These are phyloP conservation scores for Hypoxylon crocopeplum DNA, from an alignment of 495 filamentous ascomycete genomes.

Conservation along the genomic window DNA sequence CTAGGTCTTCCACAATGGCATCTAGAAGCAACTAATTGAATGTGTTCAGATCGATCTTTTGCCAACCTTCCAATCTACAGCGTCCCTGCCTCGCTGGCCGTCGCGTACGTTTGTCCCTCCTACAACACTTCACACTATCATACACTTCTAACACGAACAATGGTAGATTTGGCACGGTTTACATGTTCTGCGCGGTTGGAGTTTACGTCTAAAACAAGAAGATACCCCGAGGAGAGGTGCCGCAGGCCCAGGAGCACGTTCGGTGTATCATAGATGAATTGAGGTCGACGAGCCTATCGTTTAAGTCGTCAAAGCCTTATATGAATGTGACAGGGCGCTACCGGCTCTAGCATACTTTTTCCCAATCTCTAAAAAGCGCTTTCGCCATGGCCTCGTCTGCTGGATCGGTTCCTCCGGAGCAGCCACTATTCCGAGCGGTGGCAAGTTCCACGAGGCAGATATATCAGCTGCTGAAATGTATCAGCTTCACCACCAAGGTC, in stretches of 20 bases:
- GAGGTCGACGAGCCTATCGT: constrained; percentile 22
- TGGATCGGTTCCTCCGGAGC: constrained; percentile 25
- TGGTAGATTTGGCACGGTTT: constrained; percentile 90
- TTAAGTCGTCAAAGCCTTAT: constrained; percentile 10
- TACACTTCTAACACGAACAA: constrained; percentile 33
- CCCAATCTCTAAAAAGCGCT: background rate
- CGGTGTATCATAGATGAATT: constrained; percentile 53
- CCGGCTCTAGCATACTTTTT: background rate
- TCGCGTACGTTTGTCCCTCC: constrained; percentile 75
- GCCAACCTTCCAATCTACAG: constrained; percentile 78
- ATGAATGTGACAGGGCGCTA: constrained; percentile 22
- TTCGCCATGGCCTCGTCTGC: constrained; percentile 17
- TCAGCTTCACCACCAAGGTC: constrained; percentile 79
- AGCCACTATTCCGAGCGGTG: constrained; percentile 78
- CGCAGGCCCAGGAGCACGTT: constrained; percentile 35
- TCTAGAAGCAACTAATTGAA: constrained; percentile 11
- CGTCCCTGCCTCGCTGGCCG: constrained; percentile 82
- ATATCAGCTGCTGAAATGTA: constrained; percentile 86
- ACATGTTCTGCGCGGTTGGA: constrained; percentile 97
- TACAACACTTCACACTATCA: constrained; percentile 1
- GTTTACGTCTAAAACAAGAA: constrained; percentile 84
- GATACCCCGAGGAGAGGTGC: constrained; percentile 48
- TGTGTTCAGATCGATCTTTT: constrained; percentile 80
- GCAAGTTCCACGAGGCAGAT: constrained; percentile 87
- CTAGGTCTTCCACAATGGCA: background rate